Evolutionary conservation across 306 rosid genomes (phyloP), one percentile per base, ranked within the genome.

Genomic region (Ammopiptanthus mongolicus): DNA sequence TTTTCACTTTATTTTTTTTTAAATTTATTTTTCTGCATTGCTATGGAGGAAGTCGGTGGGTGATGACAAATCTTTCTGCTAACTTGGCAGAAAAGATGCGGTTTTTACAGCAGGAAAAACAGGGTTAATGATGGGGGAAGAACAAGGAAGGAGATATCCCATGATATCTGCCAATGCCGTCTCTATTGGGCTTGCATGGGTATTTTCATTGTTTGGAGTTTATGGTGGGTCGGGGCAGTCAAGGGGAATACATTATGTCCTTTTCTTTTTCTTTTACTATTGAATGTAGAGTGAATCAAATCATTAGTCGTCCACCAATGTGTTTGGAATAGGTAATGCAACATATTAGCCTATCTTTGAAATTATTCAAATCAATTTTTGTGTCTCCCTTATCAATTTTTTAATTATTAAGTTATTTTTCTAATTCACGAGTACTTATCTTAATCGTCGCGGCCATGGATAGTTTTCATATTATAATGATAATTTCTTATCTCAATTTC

Each of bases 51-150:
- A 72, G 85, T 88, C 56, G 42, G 86, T 73, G 83, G 85, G 88
- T 83, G 91, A 75, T 85, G 91, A 60, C 71, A 71, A 58, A 69
- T 78, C 83, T 86, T 78, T 82, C 93, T 85, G 96, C 96, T 81
- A 78, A 71, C 93, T 88, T 87, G 83, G 96, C 96, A 88, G 93
- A 85, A 86, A 84, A 17, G 77, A 70, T 71, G 53, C 66, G 65
- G 69, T 51, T 71, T 61, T 73, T 62, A 46, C 67, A 36, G 69
- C 77, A 55, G 52, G 46, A 80, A 74, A 78, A 73, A 74, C 71
- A 10, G 77, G 78, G 73, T 69, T n/a, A 66, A 69, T n/a, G 78
- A 81, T 70, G 50, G 57, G 65, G 71, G 71, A 47, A 58, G 36
- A 60, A 62, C 68, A 73, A 62, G 69, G 56, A 78, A 74, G 52